Evolutionary conservation across 371 early-diverging fungal species (phyloP).

Genomic region (Apophysomyces variabilis): DNA sequence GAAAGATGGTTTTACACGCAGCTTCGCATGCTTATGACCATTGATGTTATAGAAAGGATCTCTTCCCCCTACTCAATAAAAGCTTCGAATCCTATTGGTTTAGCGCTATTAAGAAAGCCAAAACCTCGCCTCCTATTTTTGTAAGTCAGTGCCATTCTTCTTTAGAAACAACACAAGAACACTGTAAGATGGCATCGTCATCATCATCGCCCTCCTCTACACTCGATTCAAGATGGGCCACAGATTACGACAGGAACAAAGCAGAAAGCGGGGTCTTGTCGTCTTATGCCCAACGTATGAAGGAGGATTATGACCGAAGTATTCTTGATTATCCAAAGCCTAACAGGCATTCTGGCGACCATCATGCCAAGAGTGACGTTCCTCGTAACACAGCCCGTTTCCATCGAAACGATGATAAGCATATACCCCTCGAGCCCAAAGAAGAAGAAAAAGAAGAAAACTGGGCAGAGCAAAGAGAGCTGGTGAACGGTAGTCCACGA

Average conservation of each 20-base stretch:
- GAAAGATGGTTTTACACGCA: neutral
- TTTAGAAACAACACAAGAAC: too few species aligned
- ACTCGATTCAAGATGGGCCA: slow-evolving; percentile 8
- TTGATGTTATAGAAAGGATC: neutral
- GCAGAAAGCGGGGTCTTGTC: neutral
- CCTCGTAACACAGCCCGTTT: neutral
- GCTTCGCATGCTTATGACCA: neutral
- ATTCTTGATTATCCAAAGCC: neutral
- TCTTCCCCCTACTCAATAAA: neutral
- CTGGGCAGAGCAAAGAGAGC: neutral
- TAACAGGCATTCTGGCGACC: neutral
- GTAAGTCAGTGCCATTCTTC: too few species aligned
- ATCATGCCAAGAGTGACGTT: neutral
- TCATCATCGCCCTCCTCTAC: neutral
- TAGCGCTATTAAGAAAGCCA: too few species aligned
- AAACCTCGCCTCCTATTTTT: too few species aligned
- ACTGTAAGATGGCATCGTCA: neutral
- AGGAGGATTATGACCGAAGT: neutral
- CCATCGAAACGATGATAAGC: neutral
- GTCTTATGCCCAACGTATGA: neutral
- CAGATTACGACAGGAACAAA: neutral
- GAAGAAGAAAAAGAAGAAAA: neutral
- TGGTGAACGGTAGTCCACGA: neutral
- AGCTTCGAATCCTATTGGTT: neutral
- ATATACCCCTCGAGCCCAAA: neutral